Base-by-base conservation (phyloP, 2,329 filamentous ascomycete species). In the Didymella segeticola region DNA sequence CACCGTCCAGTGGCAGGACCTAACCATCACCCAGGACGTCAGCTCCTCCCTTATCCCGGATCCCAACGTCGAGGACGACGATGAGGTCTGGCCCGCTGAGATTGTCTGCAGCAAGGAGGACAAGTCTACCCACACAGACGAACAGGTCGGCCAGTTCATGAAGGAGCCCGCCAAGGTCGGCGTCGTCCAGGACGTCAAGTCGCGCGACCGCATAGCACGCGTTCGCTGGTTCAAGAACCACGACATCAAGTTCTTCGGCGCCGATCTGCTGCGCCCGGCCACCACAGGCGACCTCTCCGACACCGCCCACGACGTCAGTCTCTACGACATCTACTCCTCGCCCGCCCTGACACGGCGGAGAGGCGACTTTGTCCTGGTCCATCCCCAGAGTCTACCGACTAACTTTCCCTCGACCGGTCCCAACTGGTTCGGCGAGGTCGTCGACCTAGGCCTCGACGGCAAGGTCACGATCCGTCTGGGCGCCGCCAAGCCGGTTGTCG, bases 1-100 rank as follows among this genome's bases (percentile, higher is more conserved):
- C 11, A 79, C 74, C 1, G 80, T 87, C 4, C 79, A 81, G 56
- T 87, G 85, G 85, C 84, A 86, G 61, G 82, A 87, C 63, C 75
- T 81, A 14, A 78, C 77, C 8, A 72, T 80, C 25, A 82, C 81
- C 0, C 73, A 75, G 23, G 77, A 83, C 33, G 46, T 67, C 11
- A 78, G 79, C 34, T 77, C 75, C 8, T 66, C 74, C 6, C 62
- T 87, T 4, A 70, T 82, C 4, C 80, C 80, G 1, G 81, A 83
- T 47, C 68, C 75, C 1, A 79, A 79, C 33, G 74, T 82, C 6
- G 81, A 83, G 47, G 82, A 85, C 39, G 78, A 83, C 47, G 82
- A 86, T 50, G 76, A 78, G 43, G 77, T 84, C 1, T 84, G 82
- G 78, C 83, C 84, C 4, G 83, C 83, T 8, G 82, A 86, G 59